These are phyloP conservation scores for Phytophthora ohioensis DNA, from an alignment of 352 stramenopile genomes.

Conservation along the genomic window DNA sequence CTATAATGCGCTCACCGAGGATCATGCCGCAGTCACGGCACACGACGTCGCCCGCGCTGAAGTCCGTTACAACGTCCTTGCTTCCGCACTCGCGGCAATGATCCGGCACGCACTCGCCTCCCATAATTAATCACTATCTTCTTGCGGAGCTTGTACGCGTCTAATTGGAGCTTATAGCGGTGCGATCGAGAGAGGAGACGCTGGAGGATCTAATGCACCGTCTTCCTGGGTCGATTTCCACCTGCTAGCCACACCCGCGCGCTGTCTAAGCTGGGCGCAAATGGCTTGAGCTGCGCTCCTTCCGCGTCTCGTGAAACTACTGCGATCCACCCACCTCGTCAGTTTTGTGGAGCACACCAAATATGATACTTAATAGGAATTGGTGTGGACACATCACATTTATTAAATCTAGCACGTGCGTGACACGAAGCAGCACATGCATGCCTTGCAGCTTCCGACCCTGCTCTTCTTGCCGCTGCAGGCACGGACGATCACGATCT, in stretches of 20 bases:
- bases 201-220: constrained; percentile 13
- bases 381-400: constrained; percentile 28
- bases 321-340: constrained; percentile 43
- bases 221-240: constrained; percentile 7
- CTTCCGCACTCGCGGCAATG: constrained; percentile 76
- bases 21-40: constrained; percentile 86
- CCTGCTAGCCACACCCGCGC: constrained; percentile 17
- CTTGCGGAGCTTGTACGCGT: background rate
- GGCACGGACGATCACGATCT: background rate
- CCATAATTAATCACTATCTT: constrained; percentile 39
- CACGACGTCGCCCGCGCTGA: constrained; percentile 81
- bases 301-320: constrained; percentile 27
- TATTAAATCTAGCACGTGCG: constrained; percentile 24
- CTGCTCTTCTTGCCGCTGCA: constrained; percentile 4
- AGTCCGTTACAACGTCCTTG: constrained; percentile 83
- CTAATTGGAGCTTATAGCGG: background rate
- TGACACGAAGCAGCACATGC: constrained; percentile 27
- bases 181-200: constrained; percentile 25
- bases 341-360: constrained; percentile 6
- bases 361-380: background rate
- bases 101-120: constrained; percentile 71
- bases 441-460: background rate
- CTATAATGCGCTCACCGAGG: constrained; percentile 89
- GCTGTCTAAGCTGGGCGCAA: constrained; percentile 2
- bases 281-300: constrained; percentile 1